Conservation (phyloP, 2,329 filamentous ascomycete genomes). For the Fusarium sp. region DNA sequence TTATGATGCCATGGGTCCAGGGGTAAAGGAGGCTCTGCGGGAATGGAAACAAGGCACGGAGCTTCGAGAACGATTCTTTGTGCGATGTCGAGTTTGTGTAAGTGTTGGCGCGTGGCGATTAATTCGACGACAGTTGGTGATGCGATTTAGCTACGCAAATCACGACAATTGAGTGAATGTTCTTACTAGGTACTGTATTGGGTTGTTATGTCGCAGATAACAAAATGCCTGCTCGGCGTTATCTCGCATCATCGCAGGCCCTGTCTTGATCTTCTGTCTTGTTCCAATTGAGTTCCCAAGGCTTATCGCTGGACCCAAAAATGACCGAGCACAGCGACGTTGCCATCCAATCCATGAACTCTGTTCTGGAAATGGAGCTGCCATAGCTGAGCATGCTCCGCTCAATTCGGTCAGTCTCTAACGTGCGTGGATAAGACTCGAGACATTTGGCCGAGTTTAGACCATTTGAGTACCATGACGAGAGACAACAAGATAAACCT, state of each 20-base stretch:
- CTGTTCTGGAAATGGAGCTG: conserved; percentile 4
- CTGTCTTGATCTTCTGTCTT: not conserved
- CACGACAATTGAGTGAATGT: not conserved
- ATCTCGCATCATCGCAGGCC: conserved; percentile 13
- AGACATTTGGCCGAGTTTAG: conserved; percentile 24
- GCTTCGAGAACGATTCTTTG: not conserved
- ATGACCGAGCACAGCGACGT: conserved; percentile 7
- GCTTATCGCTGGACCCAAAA: conserved; percentile 19
- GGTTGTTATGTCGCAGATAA: not conserved
- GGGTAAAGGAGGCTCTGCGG: conserved; percentile 22
- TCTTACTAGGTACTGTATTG: too few species aligned
- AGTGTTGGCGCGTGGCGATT: not conserved
- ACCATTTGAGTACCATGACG: conserved; percentile 14
- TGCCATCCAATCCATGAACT: conserved; percentile 2
- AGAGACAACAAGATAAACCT: not conserved
- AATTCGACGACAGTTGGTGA: not conserved
- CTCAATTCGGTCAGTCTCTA: conserved; percentile 15
- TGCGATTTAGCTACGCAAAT: not conserved
- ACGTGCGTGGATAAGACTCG: conserved; percentile 13
- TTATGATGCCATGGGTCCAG: conserved; percentile 7
- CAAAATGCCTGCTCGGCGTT: conserved; percentile 9
- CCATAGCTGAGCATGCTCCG: conserved; percentile 6
- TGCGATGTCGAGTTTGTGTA: not conserved
- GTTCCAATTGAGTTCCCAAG: conserved; percentile 22
- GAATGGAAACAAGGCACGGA: not conserved